Evolutionary conservation across 2,329 filamentous ascomycete species (phyloP).

Genomic region (Ophiocordyceps unilateralis): DNA sequence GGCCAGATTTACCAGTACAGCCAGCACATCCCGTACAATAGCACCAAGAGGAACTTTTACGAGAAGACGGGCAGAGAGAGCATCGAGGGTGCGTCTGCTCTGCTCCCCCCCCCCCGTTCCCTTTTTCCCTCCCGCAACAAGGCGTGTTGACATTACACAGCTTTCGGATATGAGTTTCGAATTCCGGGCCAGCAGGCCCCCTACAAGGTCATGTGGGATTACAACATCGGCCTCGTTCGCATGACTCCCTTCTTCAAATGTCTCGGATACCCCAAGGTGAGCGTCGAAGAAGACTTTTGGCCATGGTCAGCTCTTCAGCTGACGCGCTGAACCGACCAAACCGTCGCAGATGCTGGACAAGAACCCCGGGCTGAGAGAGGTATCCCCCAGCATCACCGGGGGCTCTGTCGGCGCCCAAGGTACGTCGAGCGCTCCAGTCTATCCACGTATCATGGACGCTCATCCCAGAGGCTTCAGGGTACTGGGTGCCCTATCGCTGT

Average conservation of each 20-base stretch:
- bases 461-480: conserved; percentile 41
- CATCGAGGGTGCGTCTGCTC: conserved; percentile 58
- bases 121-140: neutral
- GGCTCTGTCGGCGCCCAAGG: conserved; percentile 82
- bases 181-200: conserved; percentile 47
- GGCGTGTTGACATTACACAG: conserved; percentile 22
- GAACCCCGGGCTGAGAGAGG: conserved; percentile 72
- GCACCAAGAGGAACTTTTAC: conserved; percentile 78
- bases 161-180: conserved; percentile 71
- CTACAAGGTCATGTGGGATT: conserved; percentile 89
- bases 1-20: conserved; percentile 43
- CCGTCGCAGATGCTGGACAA: conserved; percentile 66
- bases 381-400: conserved; percentile 88
- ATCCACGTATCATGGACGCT: neutral
- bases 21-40: conserved; percentile 82
- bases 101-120: too few relatives aligned
- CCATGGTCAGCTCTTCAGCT: neutral
- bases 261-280: conserved; percentile 70
- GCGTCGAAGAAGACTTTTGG: neutral
- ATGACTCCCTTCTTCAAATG: conserved; percentile 94
- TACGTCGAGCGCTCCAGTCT: conserved; percentile 20
- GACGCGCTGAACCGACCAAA: conserved; percentile 44
- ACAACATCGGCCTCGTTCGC: conserved; percentile 81
- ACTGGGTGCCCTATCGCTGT: conserved; percentile 88
- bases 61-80: conserved; percentile 74